Base-by-base conservation (phyloP, 1,284 basidiomycete species). In the Termitomyces sp. region DNA sequence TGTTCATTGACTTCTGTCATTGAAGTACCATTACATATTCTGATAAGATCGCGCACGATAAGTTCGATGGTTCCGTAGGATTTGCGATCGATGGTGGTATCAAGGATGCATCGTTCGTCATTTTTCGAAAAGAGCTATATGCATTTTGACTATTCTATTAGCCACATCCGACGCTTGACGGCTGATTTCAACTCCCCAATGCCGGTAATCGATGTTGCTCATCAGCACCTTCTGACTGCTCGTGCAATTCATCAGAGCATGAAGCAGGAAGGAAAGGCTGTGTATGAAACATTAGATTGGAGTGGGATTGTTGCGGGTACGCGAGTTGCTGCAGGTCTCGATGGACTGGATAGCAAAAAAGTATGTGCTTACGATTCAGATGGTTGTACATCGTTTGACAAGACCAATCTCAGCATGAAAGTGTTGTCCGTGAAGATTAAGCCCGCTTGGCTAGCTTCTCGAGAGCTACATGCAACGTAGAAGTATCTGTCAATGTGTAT, bases 51-150 rank as follows among this genome's bases (percentile, higher is more conserved):
- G 68, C 82, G 2, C 70, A 81, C 52, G 83, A 92, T 70, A 74
- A 81, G 36, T 95, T 94, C 66, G 85, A 92, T 58, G 89, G 85
- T 17, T 76, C 79, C 8, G 76, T 77, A 39, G 94, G 92, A n/a
- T 95, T 96, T 68, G 77, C 86, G n/a, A 82, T 95, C 52, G 85
- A 88, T 38, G 90, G 91, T 15, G 94, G 92, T n/a, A 83, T 95
- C 64, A 92, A 92, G 64, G 92, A 95, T 66, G 75, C 74, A 15
- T 70, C 77, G 73, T 81, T 62, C 33, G 76, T 73, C 33, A 17
- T 26, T 42, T 55, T 19, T 34, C 39, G 17, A 38, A 30, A 34
- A 41, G 40, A 51, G 26, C 24, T 56, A 15, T 50, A 8, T 50
- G 31, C 43, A 54, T 51, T 30, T 17, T 55, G 48, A 55, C 36